phyloP scores from a whole-genome alignment of 768 basidiomycete species.

The Scleroderma bovista region DNA sequence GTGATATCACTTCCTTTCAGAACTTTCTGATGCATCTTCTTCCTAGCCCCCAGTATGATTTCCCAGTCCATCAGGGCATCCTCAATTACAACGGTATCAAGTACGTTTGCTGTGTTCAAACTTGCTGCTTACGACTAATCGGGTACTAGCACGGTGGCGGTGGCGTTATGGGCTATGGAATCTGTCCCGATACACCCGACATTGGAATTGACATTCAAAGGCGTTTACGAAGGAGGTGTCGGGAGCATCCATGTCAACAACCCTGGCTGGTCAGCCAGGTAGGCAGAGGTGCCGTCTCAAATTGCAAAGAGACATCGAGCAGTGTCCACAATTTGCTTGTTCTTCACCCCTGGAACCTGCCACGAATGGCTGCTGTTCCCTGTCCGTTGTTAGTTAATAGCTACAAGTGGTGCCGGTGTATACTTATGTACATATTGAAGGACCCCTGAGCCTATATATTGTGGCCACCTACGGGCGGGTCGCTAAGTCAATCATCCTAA shows the following conservation, averaged over 20 bases:
- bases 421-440: too few species aligned
- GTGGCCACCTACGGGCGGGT: too few species aligned
- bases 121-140: neutral
- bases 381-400: too few species aligned
- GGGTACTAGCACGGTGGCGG: constrained; percentile 43
- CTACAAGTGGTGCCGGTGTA: too few species aligned
- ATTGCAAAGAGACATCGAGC: too few species aligned
- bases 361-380: too few species aligned
- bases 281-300: neutral
- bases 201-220: constrained; percentile 51
- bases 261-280: constrained; percentile 44
- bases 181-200: constrained; percentile 43
- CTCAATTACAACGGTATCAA: constrained; percentile 67
- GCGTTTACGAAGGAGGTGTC: constrained; percentile 61
- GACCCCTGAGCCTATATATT: too few species aligned
- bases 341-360: too few species aligned
- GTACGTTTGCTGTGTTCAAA: constrained; percentile 29
- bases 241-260: constrained; percentile 51
- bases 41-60: constrained; percentile 65
- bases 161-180: constrained; percentile 68
- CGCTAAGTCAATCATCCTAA: too few species aligned
- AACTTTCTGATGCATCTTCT: neutral
- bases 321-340: too few species aligned
- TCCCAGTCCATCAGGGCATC: constrained; percentile 82
- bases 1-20: neutral